Conservation (phyloP, 768 basidiomycete genomes). For the Dentipellis sp. region DNA sequence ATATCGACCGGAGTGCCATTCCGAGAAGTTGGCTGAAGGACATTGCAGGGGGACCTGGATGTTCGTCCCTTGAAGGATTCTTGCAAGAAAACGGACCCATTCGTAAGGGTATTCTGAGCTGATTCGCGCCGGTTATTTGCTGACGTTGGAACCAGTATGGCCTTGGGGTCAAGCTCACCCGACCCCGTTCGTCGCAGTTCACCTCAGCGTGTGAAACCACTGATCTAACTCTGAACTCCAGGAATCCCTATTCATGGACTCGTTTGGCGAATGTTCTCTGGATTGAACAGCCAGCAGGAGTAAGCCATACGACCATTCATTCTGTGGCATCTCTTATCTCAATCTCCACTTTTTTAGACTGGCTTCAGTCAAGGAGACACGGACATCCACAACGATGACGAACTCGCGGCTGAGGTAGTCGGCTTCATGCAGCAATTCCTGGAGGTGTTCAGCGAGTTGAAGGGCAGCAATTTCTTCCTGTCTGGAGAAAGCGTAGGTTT, state of each 20-base stretch:
- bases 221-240: slow-evolving; percentile 14
- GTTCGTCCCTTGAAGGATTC: slow-evolving; percentile 62
- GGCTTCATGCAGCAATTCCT: slow-evolving; percentile 65
- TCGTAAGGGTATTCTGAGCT: slow-evolving; percentile 26
- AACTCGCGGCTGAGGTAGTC: slow-evolving; percentile 41
- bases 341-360: slow-evolving; percentile 23
- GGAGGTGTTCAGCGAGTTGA: slow-evolving; percentile 59
- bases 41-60: slow-evolving; percentile 54
- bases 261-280: slow-evolving; percentile 64
- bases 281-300: slow-evolving; percentile 70
- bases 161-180: slow-evolving; percentile 50
- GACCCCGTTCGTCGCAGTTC: slow-evolving; percentile 25
- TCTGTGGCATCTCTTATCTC: not conserved
- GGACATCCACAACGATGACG: slow-evolving; percentile 44
- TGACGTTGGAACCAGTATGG: slow-evolving; percentile 39
- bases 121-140: not conserved
- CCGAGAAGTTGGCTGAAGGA: not conserved
- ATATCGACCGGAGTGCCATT: not conserved
- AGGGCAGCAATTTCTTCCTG: slow-evolving; percentile 60
- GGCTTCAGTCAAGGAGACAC: slow-evolving; percentile 65
- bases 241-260: slow-evolving; percentile 52
- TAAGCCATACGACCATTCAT: slow-evolving; percentile 3
- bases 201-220: not conserved
- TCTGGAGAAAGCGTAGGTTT: slow-evolving; percentile 61
- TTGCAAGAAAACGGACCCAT: slow-evolving; percentile 59